phyloP scores from a whole-genome alignment of 2,329 filamentous ascomycete species.

The Beauveria bassiana region DNA sequence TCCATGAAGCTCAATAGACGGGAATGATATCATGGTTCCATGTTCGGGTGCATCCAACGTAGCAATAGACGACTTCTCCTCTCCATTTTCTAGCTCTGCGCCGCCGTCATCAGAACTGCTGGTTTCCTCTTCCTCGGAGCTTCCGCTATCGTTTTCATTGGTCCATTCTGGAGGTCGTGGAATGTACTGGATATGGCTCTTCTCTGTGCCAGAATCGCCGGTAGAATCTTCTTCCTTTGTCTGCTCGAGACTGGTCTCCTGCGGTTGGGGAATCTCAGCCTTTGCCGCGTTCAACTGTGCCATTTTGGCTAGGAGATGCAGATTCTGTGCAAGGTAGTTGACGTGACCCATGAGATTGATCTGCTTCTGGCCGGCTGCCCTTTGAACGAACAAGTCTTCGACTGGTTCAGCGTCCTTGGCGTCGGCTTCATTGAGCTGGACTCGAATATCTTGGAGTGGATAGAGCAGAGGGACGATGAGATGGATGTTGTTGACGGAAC shows the following conservation, averaged over 20 bases:
- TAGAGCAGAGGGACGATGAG: constrained; percentile 65
- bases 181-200: constrained; percentile 62
- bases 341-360: constrained; percentile 64
- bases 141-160: constrained; percentile 29
- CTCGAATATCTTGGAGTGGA: constrained; percentile 58
- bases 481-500: constrained; percentile 54
- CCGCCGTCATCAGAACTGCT: constrained; percentile 39
- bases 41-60: constrained; percentile 40
- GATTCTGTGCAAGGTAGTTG: constrained; percentile 66
- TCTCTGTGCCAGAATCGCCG: constrained; percentile 32
- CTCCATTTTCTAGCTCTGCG: constrained; percentile 28
- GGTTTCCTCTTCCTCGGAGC: constrained; percentile 40
- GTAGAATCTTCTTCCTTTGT: constrained; percentile 2
- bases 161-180: constrained; percentile 72
- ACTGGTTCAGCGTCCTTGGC: constrained; percentile 52
- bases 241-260: constrained; percentile 10
- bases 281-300: constrained; percentile 22
- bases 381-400: constrained; percentile 57
- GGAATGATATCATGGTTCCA: constrained; percentile 73
- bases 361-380: constrained; percentile 46
- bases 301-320: constrained; percentile 58
- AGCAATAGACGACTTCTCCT: constrained; percentile 4
- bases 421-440: constrained; percentile 58
- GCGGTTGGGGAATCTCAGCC: constrained; percentile 14
- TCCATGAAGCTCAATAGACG: constrained; percentile 65